A percentile compares a stretch with the other conserved stretches of the same genome.
phyloP scores from a whole-genome alignment of 1,284 basidiomycete genomes.

The Trametes versicolor region DNA sequence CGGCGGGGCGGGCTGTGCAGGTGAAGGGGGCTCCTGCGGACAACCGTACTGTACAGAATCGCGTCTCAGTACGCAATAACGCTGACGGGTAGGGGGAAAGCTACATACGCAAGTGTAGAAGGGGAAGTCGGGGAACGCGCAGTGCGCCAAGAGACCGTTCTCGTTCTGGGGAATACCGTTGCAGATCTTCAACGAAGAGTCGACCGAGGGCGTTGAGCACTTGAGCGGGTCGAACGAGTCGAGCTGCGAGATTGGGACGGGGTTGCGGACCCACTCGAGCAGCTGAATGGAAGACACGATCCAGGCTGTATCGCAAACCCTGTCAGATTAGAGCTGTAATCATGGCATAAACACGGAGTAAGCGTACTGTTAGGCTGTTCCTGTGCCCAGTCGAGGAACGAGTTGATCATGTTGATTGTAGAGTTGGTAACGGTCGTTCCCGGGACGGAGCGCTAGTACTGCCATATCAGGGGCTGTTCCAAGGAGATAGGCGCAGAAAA shows the following conservation, averaged over 20 bases:
- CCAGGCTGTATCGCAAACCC: constrained; percentile 61
- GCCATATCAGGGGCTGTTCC: constrained; percentile 2
- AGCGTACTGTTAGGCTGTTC: constrained; percentile 68
- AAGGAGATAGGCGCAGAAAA: not conserved
- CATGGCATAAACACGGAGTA: not conserved
- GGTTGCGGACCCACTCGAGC: constrained; percentile 79
- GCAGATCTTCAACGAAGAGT: constrained; percentile 66
- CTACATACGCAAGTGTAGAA: constrained; percentile 74
- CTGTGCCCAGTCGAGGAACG: constrained; percentile 87
- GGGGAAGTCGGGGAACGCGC: constrained; percentile 77
- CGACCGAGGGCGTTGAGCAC: constrained; percentile 70
- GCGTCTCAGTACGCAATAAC: constrained; percentile 44
- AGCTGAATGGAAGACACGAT: constrained; percentile 81
- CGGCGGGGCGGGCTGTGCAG: constrained; percentile 70
- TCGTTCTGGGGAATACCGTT: constrained; percentile 78
- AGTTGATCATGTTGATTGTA: constrained; percentile 79
- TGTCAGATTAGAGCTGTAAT: not conserved
- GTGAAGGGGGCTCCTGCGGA: constrained; percentile 62
- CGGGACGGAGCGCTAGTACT: constrained; percentile 44
- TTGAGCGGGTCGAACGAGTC: constrained; percentile 62
- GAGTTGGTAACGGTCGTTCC: constrained; percentile 59
- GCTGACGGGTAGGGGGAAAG: not conserved
- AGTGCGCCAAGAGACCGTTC: constrained; percentile 65
- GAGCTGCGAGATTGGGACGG: constrained; percentile 70
- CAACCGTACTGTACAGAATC: constrained; percentile 64